These are phyloP conservation scores for Carpinus viminea DNA, from an alignment of 306 rosid genomes.

Conservation along the genomic window DNA sequence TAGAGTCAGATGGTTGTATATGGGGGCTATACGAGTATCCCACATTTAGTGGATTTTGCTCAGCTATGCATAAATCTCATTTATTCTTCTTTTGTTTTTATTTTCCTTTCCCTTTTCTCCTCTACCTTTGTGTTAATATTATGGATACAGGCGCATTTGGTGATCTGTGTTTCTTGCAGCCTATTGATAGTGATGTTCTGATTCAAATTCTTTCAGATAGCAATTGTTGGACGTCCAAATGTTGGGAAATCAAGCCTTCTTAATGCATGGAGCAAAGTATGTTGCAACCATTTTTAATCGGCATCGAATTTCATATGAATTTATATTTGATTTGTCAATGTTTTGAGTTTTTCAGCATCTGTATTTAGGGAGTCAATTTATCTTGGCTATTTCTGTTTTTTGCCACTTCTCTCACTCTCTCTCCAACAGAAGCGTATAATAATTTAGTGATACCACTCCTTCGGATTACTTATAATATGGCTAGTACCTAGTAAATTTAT, in stretches of 20 bases:
- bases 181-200: constrained; percentile 23
- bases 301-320: constrained; percentile 10
- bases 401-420: background rate
- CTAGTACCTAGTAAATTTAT: background rate
- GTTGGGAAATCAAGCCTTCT: constrained; percentile 99
- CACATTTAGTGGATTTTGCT: background rate
- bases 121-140: background rate
- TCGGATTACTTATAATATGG: background rate
- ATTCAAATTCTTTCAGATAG: constrained; percentile 62
- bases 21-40: background rate
- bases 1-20: background rate
- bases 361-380: constrained; percentile 9
- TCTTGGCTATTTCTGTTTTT: background rate
- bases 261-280: constrained; percentile 99
- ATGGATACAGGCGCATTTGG: constrained; percentile 4
- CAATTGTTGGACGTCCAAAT: constrained; percentile 96
- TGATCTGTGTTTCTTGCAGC: constrained; percentile 12
- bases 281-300: constrained; percentile 30
- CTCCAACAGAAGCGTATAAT: background rate
- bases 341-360: constrained; percentile 16
- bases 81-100: background rate
- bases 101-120: background rate
- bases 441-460: background rate
- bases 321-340: constrained; percentile 11
- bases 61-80: background rate